A percentile compares a stretch with the other conserved stretches of the same genome.
These are phyloP conservation scores for Penicillium sp. DNA, from an alignment of 2,329 filamentous ascomycete species.

Conservation along the genomic window DNA sequence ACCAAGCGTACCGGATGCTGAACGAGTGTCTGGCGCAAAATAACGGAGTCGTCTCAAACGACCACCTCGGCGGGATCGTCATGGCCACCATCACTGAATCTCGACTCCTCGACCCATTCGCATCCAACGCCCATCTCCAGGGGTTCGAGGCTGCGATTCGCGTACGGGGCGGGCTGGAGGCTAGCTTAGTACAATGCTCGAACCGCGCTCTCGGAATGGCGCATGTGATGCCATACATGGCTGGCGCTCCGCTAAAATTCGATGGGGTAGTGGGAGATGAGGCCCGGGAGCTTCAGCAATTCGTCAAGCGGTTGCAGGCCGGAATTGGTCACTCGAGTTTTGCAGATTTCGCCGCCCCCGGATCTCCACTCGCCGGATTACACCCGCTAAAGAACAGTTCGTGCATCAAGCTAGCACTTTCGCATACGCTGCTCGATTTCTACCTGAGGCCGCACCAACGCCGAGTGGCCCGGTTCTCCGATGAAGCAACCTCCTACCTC, in stretches of 20 bases:
- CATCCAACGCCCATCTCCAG: neutral
- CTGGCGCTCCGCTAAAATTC: neutral
- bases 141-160: neutral
- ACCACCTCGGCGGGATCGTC: neutral
- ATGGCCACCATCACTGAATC: conserved; percentile 4
- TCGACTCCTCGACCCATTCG: neutral
- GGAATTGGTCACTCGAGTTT: neutral
- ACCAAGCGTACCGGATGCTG: neutral
- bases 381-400: neutral
- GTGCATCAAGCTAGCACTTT: neutral
- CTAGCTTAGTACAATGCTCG: neutral
- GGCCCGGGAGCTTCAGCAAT: neutral
- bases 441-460: neutral
- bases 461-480: neutral
- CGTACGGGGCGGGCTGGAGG: neutral
- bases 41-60: neutral
- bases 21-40: neutral
- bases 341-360: neutral
- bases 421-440: neutral
- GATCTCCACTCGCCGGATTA: neutral
- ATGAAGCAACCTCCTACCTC: neutral
- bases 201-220: neutral
- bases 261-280: neutral
- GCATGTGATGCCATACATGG: neutral
- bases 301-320: neutral